phyloP scores from a whole-genome alignment of 108 stramenopile genomes.

The Cyclostephanos tholiformis region DNA sequence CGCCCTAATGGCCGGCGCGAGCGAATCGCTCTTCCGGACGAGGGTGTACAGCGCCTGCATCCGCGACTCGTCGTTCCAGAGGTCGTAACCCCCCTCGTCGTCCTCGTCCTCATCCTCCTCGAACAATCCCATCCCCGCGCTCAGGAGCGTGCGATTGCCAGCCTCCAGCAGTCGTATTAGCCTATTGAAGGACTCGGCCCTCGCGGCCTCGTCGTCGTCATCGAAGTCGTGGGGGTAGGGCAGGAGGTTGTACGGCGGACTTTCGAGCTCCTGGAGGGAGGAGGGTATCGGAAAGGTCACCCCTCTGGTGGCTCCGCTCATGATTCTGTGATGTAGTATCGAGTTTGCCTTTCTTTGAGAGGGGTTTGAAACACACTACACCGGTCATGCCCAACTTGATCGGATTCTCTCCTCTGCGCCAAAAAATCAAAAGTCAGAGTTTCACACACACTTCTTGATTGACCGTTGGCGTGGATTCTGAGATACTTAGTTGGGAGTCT shows the following conservation, averaged over 20 bases:
- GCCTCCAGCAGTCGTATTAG: constrained; percentile 62
- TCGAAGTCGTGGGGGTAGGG: constrained; percentile 89
- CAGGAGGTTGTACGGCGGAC: constrained; percentile 83
- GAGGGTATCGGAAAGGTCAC: constrained; percentile 76
- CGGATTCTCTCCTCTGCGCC: too few species aligned
- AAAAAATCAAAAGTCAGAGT: too few species aligned
- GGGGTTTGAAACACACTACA: too few species aligned
- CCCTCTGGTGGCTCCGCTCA: constrained; percentile 28
- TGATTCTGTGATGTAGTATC: neutral
- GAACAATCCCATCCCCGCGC: constrained; percentile 58
- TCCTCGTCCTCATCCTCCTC: constrained; percentile 40
- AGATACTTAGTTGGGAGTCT: too few species aligned
- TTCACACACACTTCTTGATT: too few species aligned
- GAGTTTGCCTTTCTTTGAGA: neutral
- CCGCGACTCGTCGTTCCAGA: constrained; percentile 69
- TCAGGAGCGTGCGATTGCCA: constrained; percentile 60
- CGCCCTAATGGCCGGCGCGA: constrained; percentile 61
- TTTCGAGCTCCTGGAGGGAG: constrained; percentile 80
- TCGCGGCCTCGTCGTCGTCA: constrained; percentile 79
- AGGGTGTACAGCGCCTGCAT: constrained; percentile 84
- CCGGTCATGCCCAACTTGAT: too few species aligned
- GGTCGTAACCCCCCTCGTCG: constrained; percentile 45
- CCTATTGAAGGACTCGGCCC: constrained; percentile 77
- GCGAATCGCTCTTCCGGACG: constrained; percentile 60
- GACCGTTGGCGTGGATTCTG: too few species aligned